phyloP scores from a whole-genome alignment of 1,284 basidiomycete species.

The Cutaneotrichosporon cutaneum region DNA sequence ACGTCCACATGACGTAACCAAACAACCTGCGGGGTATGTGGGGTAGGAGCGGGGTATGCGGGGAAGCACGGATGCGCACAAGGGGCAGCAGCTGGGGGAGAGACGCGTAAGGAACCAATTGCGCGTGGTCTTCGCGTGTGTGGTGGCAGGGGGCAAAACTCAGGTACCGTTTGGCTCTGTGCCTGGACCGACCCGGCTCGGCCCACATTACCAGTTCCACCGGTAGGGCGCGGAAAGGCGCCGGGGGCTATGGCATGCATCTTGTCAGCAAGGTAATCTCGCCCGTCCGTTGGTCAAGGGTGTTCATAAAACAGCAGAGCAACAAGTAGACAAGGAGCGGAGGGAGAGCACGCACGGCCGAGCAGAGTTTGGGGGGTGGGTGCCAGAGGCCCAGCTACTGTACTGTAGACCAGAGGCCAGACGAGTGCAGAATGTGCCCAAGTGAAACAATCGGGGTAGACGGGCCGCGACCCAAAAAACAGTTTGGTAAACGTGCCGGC shows the following conservation, averaged over 20 bases:
- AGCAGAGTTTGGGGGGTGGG: background rate
- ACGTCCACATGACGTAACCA: background rate
- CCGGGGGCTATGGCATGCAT: background rate
- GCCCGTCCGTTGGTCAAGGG: background rate
- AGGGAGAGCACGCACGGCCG: background rate
- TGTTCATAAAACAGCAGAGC: too few relatives aligned
- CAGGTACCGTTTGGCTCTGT: background rate
- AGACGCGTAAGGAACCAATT: background rate
- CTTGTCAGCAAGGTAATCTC: background rate
- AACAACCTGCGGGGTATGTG: background rate
- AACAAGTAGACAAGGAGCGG: too few relatives aligned
- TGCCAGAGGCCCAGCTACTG: background rate
- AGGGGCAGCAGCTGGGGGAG: too few relatives aligned
- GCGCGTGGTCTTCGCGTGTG: too few relatives aligned
- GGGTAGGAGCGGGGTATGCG: background rate
- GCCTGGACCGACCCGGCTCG: background rate
- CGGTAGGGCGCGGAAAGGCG: background rate
- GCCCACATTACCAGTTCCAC: background rate
- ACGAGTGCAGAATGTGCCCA: constrained; percentile 1
- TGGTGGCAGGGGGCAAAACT: background rate
- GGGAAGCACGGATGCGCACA: background rate
- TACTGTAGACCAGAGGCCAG: background rate
- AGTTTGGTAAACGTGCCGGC: constrained; percentile 3
- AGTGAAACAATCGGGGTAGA: constrained; percentile 3
- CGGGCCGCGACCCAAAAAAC: constrained; percentile 1